These are phyloP conservation scores for Cicer arietinum DNA, from an alignment of 306 rosid species.

Conservation along the genomic window DNA sequence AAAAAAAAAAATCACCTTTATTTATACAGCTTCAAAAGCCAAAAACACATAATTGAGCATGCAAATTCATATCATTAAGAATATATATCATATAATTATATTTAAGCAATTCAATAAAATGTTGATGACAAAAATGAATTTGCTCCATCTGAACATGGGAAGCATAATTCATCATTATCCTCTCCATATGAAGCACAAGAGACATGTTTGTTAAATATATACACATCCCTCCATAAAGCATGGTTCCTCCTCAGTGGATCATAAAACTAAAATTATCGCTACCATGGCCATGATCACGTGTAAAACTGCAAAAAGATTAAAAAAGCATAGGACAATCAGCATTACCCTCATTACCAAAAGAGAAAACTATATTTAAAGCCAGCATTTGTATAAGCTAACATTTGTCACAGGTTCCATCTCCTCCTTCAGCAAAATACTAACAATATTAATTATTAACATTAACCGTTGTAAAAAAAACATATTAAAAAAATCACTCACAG, in stretches of 20 bases:
- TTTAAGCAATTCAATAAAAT: constrained; percentile 23
- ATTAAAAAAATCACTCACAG: constrained; percentile 53
- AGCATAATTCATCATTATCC: constrained; percentile 52
- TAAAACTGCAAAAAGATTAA: constrained; percentile 48
- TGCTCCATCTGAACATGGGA: constrained; percentile 44
- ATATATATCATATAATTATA: constrained; percentile 32
- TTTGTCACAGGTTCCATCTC: no score
- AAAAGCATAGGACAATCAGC: constrained; percentile 11
- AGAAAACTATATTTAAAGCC: neutral
- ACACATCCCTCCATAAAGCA: constrained; percentile 55
- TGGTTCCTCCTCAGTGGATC: constrained; percentile 52
- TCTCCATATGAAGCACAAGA: constrained; percentile 48
- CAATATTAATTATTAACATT: no score
- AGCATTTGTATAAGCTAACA: no score
- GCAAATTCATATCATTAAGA: constrained; percentile 39
- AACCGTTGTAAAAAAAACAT: neutral
- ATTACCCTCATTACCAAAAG: constrained; percentile 7
- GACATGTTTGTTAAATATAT: constrained; percentile 51
- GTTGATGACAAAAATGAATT: constrained; percentile 38
- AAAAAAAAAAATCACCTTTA: constrained; percentile 33
- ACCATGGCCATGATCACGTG: constrained; percentile 45
- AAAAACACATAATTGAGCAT: constrained; percentile 37
- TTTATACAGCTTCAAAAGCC: constrained; percentile 56
- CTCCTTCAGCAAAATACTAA: no score
- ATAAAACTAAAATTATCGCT: constrained; percentile 21